Evolutionary conservation across 495 filamentous ascomycete genomes (phyloP), one percentile per base, ranked within the genome.

Genomic region (Aspergillus asperescens): DNA sequence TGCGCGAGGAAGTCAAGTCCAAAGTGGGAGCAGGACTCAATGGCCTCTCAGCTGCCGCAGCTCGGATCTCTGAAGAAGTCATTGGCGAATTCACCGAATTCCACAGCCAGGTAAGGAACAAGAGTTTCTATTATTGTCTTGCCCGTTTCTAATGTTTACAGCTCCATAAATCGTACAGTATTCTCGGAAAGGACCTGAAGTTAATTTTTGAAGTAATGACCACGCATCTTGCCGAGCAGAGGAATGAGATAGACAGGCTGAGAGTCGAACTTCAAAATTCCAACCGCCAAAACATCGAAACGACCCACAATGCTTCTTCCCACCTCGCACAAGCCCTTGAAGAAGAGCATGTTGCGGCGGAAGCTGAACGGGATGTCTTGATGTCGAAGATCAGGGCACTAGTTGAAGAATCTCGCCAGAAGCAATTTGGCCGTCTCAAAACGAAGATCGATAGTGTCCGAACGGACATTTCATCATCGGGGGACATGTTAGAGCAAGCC

Each of bases 131-230:
- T 9, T 5, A 15, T 12, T 38, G 13, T 20, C 13, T 38, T 18
- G 40, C 22, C 34, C 1, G 34, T 45, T 47, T 23, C 62, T 73
- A 52, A 73, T 51, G 7, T 20, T 49, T 20, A 22, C 51, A 85
- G 75, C 77, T 98, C 34, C 88, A 95, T 59, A 60, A 74, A 7
- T 97, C 94, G 1, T 97, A 95, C 69, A 86, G 83, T 57, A 81
- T 80, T n/a, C 78, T 97, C 3, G 90, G 90, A n/a, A 84, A 81
- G 43, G 89, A 96, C 55, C 88, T 96, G 72, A 91, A 92, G 59
- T 68, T 66, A 15, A 80, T 92, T 34, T 96, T 97, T 47, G 89
- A 94, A 44, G 82, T 85, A 9, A 75, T 96, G 49, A 70, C 87
- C 28, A 79, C 76, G 40, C 84, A 88, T 41, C 72, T 95, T 19